Percentiles rank a stretch among this genome's conserved stretches.
phyloP scores from a whole-genome alignment of 169 alveolate genomes.

The Plasmodium ovale region DNA sequence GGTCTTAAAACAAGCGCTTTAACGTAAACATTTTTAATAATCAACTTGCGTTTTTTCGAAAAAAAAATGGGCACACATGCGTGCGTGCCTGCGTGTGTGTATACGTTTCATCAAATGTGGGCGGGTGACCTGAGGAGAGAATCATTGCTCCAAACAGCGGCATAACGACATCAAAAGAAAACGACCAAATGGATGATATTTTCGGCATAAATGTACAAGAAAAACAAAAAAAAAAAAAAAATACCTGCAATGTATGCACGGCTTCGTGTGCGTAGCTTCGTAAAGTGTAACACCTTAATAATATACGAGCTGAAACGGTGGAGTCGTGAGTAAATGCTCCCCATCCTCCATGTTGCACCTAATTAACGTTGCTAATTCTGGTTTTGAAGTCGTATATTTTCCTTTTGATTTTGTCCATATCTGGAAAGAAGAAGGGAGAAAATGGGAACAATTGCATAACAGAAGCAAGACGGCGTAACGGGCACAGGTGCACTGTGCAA shows the following conservation, averaged over 20 bases:
- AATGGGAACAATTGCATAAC: not conserved
- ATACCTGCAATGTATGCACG: not conserved
- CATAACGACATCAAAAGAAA: not conserved
- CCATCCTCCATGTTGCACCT: not conserved
- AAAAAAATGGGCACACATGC: not conserved
- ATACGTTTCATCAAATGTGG: not conserved
- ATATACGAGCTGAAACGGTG: no score
- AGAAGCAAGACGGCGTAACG: not conserved
- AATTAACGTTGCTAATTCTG: conserved; percentile 31
- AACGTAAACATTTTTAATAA: not conserved
- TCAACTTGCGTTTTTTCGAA: not conserved
- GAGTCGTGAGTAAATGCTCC: no score
- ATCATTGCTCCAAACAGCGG: no score
- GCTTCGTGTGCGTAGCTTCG: no score
- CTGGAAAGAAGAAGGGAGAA: not conserved
- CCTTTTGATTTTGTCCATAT: conserved; percentile 62
- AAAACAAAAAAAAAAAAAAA: not conserved
- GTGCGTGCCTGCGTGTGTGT: not conserved
- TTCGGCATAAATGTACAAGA: not conserved
- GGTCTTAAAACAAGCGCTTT: not conserved
- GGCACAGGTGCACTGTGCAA: not conserved
- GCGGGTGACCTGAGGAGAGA: not conserved
- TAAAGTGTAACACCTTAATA: no score
- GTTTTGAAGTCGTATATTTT: conserved; percentile 44
- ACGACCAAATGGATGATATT: not conserved